Base-by-base conservation (phyloP, 2,329 filamentous ascomycete species). In the Ramichloridium luteum region DNA sequence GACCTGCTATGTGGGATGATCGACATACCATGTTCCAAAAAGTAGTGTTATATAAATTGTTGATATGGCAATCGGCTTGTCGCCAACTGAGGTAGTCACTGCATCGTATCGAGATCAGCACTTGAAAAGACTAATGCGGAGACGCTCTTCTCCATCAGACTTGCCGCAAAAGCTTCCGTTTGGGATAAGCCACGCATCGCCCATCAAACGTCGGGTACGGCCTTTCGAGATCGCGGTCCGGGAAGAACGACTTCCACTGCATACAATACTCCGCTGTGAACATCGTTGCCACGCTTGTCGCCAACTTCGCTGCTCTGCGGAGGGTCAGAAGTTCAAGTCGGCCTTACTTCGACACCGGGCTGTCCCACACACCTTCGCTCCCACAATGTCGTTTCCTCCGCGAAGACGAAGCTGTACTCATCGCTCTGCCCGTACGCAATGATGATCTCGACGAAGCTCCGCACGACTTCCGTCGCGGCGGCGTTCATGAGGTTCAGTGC, bases 61-160 rank as follows among this genome's bases (percentile, higher is more conserved):
- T 98, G 48, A 98, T 93, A 54, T 98, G 90, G 44, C 90, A 96
- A 56, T 98, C 90, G 26, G 82, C 90, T 58, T 98, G 90, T 46
- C 90, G 72, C 90, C 90, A 98, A 53, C 81, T 86, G 68, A 98
- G 74, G 56, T 98, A 98, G 60, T 98, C 90, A 15, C 20, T 23
- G 20, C n/a, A n/a, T n/a, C n/a, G n/a, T n/a, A n/a, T n/a, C n/a
- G n/a, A n/a, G n/a, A n/a, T n/a, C n/a, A n/a, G n/a, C n/a, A n/a
- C n/a, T n/a, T n/a, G n/a, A n/a, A n/a, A n/a, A n/a, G n/a, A n/a
- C n/a, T n/a, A n/a, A n/a, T n/a, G n/a, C n/a, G n/a, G n/a, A n/a
- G n/a, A n/a, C n/a, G n/a, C n/a, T n/a, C n/a, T n/a, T n/a, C n/a
- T n/a, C n/a, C n/a, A n/a, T n/a, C n/a, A n/a, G n/a, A n/a, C n/a